Base-by-base conservation (phyloP, 352 stramenopile genomes). In the Phytophthora meadii region DNA sequence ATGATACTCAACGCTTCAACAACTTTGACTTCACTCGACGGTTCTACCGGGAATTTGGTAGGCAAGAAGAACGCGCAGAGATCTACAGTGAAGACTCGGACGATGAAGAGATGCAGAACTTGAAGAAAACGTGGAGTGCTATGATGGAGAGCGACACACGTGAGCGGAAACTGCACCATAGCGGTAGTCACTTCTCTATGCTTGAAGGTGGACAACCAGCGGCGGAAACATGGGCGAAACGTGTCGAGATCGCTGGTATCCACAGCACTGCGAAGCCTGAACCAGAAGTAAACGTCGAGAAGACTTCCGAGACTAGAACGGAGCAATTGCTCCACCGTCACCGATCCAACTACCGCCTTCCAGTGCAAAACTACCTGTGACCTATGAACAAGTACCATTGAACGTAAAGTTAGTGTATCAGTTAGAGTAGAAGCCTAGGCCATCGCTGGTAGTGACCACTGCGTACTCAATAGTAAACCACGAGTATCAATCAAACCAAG, bases 201-300 rank as follows among this genome's bases (percentile, higher is more conserved):
- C 42, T 86, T 34, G 68, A 83, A 54, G 63, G 36, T 28, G 54
- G 47, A 22, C 50, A 68, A 1, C 58, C 60, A 34, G 40, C 61
- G 3, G 54, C 73, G 2, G 71, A 80, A 19, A 68, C 77, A 8
- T 89, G 75, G 74, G 79, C 67, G 1, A 80, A 70, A 36, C 82
- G 81, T 4, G 62, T 92, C 51, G 79, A 89, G 72, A 89, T 92
- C 61, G 79, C 82, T 2, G 77, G 81, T 1, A 81, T 88, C 25
- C 69, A 46, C 45, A 61, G 52, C 12, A 24, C 46, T 25, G 34
- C 17, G 2, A 60, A 47, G n/a, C 9, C 40, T 6, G 63, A 56
- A 3, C 15, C 34, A 47, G 6, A 44, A 41, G 36, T 46, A 15
- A 68, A 32, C 19, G 25, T 42, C 10, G 11, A 24, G 37, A 67